A percentile compares a stretch with the other conserved stretches of the same genome.
These are phyloP conservation scores for Calamus simplicifolius DNA, from an alignment of 176 grass and related monocot species.

Conservation along the genomic window DNA sequence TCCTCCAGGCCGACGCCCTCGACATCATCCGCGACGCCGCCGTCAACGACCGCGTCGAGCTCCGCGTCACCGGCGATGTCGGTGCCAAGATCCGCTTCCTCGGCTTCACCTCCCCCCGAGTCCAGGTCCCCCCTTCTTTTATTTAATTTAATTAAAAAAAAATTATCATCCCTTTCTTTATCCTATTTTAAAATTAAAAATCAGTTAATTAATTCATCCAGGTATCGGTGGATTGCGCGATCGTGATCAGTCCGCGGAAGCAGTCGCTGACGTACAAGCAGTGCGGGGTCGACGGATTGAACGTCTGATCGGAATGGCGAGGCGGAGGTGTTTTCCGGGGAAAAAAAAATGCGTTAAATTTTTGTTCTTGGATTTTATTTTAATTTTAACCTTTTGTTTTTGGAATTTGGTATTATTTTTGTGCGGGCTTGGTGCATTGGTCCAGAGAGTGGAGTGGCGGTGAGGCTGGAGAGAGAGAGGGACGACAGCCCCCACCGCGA, in stretches of 20 bases:
- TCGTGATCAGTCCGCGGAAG: slow-evolving; percentile 1
- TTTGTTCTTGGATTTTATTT: too few relatives aligned
- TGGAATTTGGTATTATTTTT: too few relatives aligned
- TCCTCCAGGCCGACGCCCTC: slow-evolving; percentile 18
- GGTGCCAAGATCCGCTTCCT: slow-evolving; percentile 17
- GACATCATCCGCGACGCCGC: slow-evolving; percentile 10
- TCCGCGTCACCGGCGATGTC: slow-evolving; percentile 16
- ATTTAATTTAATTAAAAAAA: neutral
- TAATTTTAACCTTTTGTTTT: too few relatives aligned
- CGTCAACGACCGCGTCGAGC: slow-evolving; percentile 20
- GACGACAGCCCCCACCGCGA: too few relatives aligned
- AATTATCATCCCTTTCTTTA: neutral
- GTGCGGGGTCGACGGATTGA: neutral
- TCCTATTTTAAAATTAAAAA: neutral
- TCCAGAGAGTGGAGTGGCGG: too few relatives aligned
- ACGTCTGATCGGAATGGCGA: neutral
- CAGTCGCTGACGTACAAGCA: neutral
- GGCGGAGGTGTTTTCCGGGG: too few relatives aligned
- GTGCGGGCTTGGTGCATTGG: too few relatives aligned
- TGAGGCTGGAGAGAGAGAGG: too few relatives aligned
- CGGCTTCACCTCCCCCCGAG: slow-evolving; percentile 16
- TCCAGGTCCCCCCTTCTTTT: slow-evolving; percentile 4
- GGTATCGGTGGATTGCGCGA: neutral
- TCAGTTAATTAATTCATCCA: neutral
- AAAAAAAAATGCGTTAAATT: too few relatives aligned